phyloP scores from a whole-genome alignment of 208 protist genomes.

The Wallacemonas sp. region DNA sequence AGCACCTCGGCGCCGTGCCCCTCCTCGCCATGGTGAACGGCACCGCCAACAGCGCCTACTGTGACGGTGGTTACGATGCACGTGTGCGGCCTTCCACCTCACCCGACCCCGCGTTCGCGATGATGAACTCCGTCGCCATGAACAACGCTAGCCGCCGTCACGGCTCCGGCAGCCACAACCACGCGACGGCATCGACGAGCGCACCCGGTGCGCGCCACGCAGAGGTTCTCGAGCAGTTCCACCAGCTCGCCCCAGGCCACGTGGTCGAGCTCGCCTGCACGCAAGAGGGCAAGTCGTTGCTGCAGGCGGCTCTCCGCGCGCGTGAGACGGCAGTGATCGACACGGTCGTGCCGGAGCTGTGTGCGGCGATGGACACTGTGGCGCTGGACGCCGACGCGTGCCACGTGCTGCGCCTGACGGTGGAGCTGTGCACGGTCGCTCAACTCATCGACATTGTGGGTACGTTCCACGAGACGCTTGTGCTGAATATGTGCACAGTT shows the following conservation, averaged over 20 bases:
- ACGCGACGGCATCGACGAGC: too few species aligned
- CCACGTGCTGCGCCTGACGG: constrained; percentile 64
- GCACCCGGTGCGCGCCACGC: constrained; percentile 1
- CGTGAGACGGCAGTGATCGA: constrained; percentile 37
- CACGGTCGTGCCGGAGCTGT: constrained; percentile 51
- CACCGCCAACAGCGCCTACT: background rate
- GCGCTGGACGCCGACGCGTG: constrained; percentile 73
- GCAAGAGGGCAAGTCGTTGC: constrained; percentile 44
- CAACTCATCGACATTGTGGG: constrained; percentile 54
- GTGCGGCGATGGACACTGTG: constrained; percentile 40
- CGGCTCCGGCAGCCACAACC: background rate
- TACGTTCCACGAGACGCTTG: constrained; percentile 59
- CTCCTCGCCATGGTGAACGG: background rate
- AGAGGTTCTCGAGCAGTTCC: constrained; percentile 11
- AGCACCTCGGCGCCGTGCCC: background rate
- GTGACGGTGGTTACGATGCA: too few species aligned
- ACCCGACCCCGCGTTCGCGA: too few species aligned
- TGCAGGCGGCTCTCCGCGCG: constrained; percentile 49
- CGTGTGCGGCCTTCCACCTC: too few species aligned
- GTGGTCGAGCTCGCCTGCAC: constrained; percentile 65
- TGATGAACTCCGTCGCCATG: too few species aligned
- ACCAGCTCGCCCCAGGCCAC: constrained; percentile 29
- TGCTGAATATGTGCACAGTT: constrained; percentile 79
- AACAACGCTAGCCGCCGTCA: too few species aligned
- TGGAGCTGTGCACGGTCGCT: constrained; percentile 44